Conservation (phyloP, 2,329 filamentous ascomycete species). For the Monilinia aucupariae region DNA sequence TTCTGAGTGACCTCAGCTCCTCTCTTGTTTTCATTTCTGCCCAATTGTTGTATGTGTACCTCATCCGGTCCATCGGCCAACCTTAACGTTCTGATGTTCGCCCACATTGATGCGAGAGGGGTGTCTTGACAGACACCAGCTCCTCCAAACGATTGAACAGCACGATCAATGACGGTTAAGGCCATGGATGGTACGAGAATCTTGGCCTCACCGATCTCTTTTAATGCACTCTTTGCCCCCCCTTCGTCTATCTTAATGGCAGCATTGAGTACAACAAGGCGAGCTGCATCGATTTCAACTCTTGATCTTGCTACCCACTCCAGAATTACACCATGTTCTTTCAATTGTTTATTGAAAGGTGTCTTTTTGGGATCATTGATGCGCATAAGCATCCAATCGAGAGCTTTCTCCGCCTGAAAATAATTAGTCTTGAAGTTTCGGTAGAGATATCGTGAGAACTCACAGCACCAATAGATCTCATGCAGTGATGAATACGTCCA, state of each 20-base stretch:
- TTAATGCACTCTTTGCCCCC: slow-evolving; percentile 82
- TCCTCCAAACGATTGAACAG: slow-evolving; percentile 86
- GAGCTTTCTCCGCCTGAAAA: slow-evolving; percentile 70
- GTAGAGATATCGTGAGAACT: slow-evolving; percentile 31
- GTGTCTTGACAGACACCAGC: slow-evolving; percentile 93
- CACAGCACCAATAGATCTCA: slow-evolving; percentile 85
- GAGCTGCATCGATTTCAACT: slow-evolving; percentile 88
- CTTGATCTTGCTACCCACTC: slow-evolving; percentile 91
- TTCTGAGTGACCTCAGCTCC: slow-evolving; percentile 55
- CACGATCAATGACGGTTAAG: slow-evolving; percentile 85
- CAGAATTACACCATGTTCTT: slow-evolving; percentile 87
- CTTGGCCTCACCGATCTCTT: slow-evolving; percentile 94
- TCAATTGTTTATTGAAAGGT: slow-evolving; percentile 81
- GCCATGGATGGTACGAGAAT: slow-evolving; percentile 79
- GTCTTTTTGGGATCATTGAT: slow-evolving; percentile 90
- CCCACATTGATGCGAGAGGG: slow-evolving; percentile 79
- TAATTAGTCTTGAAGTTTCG: slow-evolving; percentile 20
- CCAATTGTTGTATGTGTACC: slow-evolving; percentile 81
- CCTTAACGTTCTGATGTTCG: slow-evolving; percentile 71
- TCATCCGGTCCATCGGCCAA: slow-evolving; percentile 94
- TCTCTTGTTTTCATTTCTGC: slow-evolving; percentile 71
- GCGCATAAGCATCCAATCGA: slow-evolving; percentile 91
- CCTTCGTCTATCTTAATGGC: slow-evolving; percentile 89
- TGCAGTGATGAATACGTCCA: slow-evolving; percentile 94
- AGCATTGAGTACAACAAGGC: slow-evolving; percentile 86